phyloP scores from a whole-genome alignment of 2,329 filamentous ascomycete genomes.

The Trichoderma sp. region DNA sequence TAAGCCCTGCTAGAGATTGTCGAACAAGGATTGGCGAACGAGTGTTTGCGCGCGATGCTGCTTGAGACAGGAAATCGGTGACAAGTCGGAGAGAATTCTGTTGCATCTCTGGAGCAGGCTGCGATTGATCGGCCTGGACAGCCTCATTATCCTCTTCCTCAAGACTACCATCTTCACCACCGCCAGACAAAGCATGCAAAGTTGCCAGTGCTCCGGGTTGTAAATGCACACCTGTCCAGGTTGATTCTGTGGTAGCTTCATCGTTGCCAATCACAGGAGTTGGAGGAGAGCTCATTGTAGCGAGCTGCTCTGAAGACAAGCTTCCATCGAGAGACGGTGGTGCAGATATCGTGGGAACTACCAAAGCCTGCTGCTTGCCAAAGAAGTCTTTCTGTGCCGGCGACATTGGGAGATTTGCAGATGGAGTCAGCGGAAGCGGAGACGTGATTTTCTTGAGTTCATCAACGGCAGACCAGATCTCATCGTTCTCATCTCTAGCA shows the following conservation, averaged over 20 bases:
- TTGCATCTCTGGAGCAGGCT: slow-evolving; percentile 48
- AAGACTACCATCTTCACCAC: slow-evolving; percentile 64
- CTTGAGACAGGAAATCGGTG: slow-evolving; percentile 44
- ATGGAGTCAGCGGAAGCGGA: slow-evolving; percentile 66
- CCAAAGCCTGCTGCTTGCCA: slow-evolving; percentile 61
- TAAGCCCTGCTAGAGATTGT: slow-evolving; percentile 72
- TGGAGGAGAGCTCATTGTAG: slow-evolving; percentile 78
- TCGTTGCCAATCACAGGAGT: slow-evolving; percentile 73
- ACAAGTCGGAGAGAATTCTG: slow-evolving; percentile 57
- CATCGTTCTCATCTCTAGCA: slow-evolving; percentile 41
- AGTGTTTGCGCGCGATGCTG: slow-evolving; percentile 31
- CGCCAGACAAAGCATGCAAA: slow-evolving; percentile 70
- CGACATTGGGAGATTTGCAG: slow-evolving; percentile 73
- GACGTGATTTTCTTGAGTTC: slow-evolving; percentile 56
- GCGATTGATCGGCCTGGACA: slow-evolving; percentile 50
- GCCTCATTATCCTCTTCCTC: slow-evolving; percentile 46
- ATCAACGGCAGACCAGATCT: slow-evolving; percentile 51
- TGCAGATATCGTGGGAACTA: slow-evolving; percentile 74
- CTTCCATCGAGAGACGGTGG: slow-evolving; percentile 91
- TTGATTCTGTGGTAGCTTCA: slow-evolving; percentile 58
- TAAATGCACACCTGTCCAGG: slow-evolving; percentile 75
- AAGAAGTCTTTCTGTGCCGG: slow-evolving; percentile 75
- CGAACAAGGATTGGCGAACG: slow-evolving; percentile 43
- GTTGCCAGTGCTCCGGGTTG: slow-evolving; percentile 81
- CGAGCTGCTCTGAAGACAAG: slow-evolving; percentile 84